Conservation (phyloP, 108 stramenopile species). For the Nitzschia sp. region DNA sequence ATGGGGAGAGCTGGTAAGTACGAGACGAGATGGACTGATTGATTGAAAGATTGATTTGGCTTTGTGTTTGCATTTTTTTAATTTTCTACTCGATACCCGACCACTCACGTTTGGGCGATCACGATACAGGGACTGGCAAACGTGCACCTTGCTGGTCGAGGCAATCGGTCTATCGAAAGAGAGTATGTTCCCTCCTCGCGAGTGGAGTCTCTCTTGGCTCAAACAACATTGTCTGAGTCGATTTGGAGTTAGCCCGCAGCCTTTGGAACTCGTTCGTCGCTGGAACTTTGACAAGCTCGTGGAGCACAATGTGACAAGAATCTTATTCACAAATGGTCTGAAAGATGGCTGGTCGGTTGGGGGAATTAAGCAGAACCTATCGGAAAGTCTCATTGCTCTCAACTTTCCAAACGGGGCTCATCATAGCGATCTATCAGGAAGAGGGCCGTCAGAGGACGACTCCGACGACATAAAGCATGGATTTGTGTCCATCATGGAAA, state of each 20-base stretch:
- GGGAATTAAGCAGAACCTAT: constrained; percentile 63
- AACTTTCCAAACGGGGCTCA: constrained; percentile 89
- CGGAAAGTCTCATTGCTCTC: constrained; percentile 63
- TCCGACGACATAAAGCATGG: constrained; percentile 73
- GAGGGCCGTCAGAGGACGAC: constrained; percentile 36
- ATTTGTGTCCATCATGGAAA: constrained; percentile 44
- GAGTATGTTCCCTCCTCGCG: constrained; percentile 72
- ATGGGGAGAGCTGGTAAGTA: constrained; percentile 70
- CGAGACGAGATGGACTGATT: neutral
- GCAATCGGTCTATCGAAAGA: constrained; percentile 60
- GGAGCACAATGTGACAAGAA: constrained; percentile 41
- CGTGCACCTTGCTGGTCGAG: constrained; percentile 62
- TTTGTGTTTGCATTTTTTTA: neutral
- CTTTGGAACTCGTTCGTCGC: constrained; percentile 49
- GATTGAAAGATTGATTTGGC: constrained; percentile 47
- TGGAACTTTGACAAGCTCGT: constrained; percentile 62
- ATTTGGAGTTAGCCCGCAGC: constrained; percentile 68
- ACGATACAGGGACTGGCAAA: constrained; percentile 28
- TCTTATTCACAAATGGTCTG: constrained; percentile 84
- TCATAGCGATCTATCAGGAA: constrained; percentile 54
- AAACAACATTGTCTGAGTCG: constrained; percentile 53
- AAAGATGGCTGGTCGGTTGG: constrained; percentile 50
- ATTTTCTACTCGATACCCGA: neutral
- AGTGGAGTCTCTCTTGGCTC: constrained; percentile 63
- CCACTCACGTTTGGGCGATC: neutral